Evolutionary conservation across 306 rosid genomes (phyloP), one percentile per base, ranked within the genome.

Genomic region (Dalbergia cultrata): DNA sequence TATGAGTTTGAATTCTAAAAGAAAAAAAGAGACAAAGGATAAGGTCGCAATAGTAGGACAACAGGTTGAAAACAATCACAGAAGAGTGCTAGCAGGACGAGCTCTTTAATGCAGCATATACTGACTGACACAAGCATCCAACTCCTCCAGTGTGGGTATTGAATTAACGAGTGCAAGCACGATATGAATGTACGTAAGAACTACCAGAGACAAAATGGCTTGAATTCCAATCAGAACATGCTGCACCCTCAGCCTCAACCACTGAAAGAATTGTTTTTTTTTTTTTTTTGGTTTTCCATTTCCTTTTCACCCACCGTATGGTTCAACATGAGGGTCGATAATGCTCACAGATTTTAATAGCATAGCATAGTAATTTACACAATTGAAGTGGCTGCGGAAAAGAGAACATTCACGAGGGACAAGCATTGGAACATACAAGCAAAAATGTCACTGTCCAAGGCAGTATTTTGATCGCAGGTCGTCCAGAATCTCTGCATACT

Each of bases 401-500:
- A 81, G 61, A 45, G 63, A 60, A 57, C 21, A 50, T 67, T 31
- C 58, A 21, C 35, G 4, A 70, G 17, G 39, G 11, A 61, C 84
- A 12, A 18, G 0, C 34, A 65, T 54, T n/a, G 19, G 21, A 31
- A 13, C 66, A 57, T 52, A 66, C 59, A 37, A 73, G 70, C n/a
- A 54, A 65, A 63, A 1, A 49, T 65, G 63, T 87, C 85, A 90
- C 64, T 64, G 66, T 70, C 67, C 81, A 37, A 62, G 84, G 84
- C 81, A 79, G 86, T 88, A 96, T 84, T 89, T 89, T 13, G 93
- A 73, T 77, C 96, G 82, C 76, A 96, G 81, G 83, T 76, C 89
- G 72, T 89, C 92, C 67, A 96, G 92, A 79, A 70, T 84, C 86
- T 89, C 93, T 1, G 90, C 90, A 67, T 86, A 92, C 85, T 90